Conservation (phyloP, 2,329 filamentous ascomycete genomes). For the Knufia petricola region DNA sequence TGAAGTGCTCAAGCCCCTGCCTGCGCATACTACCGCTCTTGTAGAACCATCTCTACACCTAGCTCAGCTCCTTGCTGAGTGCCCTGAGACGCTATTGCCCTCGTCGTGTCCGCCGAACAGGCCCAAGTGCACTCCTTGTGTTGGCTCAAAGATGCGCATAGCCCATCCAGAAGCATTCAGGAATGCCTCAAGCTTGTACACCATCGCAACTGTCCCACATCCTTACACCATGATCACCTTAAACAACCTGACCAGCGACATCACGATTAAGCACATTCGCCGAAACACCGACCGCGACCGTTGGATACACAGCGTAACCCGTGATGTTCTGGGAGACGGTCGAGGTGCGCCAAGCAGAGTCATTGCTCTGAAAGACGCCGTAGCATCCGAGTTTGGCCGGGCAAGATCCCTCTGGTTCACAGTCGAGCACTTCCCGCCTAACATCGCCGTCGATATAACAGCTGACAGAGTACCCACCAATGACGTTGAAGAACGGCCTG, state of each 20-base stretch:
- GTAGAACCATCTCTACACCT: slow-evolving; percentile 61
- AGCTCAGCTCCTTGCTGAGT: slow-evolving; percentile 65
- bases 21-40: slow-evolving; percentile 63
- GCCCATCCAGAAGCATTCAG: slow-evolving; percentile 57
- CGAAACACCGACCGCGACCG: slow-evolving; percentile 62
- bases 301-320: slow-evolving; percentile 66
- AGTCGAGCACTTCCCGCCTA: slow-evolving; percentile 49
- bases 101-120: slow-evolving; percentile 76
- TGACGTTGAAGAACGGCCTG: slow-evolving; percentile 16
- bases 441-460: slow-evolving; percentile 18
- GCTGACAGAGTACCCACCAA: slow-evolving; percentile 24
- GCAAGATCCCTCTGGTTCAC: slow-evolving; percentile 70
- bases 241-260: slow-evolving; percentile 48
- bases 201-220: slow-evolving; percentile 80
- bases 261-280: slow-evolving; percentile 54
- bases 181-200: slow-evolving; percentile 65
- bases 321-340: slow-evolving; percentile 55
- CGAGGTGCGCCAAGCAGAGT: slow-evolving; percentile 57
- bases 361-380: slow-evolving; percentile 67
- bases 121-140: slow-evolving; percentile 64
- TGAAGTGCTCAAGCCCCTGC: slow-evolving; percentile 68
- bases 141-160: slow-evolving; percentile 55
- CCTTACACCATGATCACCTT: slow-evolving; percentile 74
- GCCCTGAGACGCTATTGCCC: slow-evolving; percentile 62
- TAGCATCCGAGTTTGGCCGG: slow-evolving; percentile 58